These are phyloP conservation scores for Periconia sp. DNA, from an alignment of 2,329 filamentous ascomycete species.

Conservation along the genomic window DNA sequence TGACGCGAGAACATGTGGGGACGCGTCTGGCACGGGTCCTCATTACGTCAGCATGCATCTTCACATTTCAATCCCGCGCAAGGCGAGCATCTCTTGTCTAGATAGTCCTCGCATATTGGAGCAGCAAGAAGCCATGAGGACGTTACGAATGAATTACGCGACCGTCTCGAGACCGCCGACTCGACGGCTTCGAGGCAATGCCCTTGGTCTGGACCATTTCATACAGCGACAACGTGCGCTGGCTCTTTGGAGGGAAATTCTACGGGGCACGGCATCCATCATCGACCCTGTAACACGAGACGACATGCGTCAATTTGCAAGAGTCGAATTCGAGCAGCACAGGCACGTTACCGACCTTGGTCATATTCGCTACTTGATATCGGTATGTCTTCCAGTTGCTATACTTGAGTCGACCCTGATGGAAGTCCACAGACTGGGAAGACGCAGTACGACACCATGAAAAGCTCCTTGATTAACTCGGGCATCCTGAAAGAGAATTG, in stretches of 20 bases:
- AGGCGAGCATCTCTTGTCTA: too few species aligned
- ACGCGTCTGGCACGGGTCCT: too few species aligned
- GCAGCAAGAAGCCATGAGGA: not conserved
- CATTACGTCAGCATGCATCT: too few species aligned
- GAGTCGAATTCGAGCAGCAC: conserved; percentile 57
- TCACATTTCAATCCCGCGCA: too few species aligned
- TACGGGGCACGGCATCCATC: conserved; percentile 48
- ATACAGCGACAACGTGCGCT: conserved; percentile 56
- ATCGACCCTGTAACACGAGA: conserved; percentile 32
- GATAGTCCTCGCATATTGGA: not conserved
- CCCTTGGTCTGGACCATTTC: conserved; percentile 49
- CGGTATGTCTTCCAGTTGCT: conserved; percentile 33
- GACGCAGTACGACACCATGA: conserved; percentile 59
- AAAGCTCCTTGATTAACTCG: conserved; percentile 42
- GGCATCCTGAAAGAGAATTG: too few species aligned
- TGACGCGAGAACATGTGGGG: too few species aligned
- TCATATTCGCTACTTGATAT: conserved; percentile 16
- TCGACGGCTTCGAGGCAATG: conserved; percentile 34
- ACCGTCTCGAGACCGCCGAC: conserved; percentile 38
- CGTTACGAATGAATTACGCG: conserved; percentile 28
- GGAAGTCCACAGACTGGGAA: conserved; percentile 49
- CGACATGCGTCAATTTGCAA: conserved; percentile 57
- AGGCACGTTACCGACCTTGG: conserved; percentile 52
- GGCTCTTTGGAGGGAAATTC: conserved; percentile 55
- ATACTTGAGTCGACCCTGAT: conserved; percentile 8